phyloP scores from a whole-genome alignment of 192 early-diverging fungal genomes.

The Coemansia umbellata region DNA sequence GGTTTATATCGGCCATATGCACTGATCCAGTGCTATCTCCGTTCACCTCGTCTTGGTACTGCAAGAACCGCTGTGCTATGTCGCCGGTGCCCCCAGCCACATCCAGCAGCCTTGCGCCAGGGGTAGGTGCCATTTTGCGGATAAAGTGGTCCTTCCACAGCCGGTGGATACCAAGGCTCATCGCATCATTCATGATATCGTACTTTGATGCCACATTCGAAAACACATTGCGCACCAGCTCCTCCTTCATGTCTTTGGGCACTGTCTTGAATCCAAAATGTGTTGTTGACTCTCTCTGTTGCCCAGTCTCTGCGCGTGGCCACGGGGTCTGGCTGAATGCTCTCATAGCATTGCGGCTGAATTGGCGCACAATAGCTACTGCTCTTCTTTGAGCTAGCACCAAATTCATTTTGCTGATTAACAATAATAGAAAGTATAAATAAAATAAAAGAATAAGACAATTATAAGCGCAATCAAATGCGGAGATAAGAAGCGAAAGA shows the following conservation, averaged over 20 bases:
- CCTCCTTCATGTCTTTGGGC: constrained; percentile 78
- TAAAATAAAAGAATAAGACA: too few relatives aligned
- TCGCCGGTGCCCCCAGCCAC: constrained; percentile 99
- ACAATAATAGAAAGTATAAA: too few relatives aligned
- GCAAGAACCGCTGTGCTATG: constrained; percentile 92
- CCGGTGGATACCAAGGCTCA: constrained; percentile 90
- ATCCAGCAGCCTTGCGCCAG: constrained; percentile 82
- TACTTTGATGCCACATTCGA: constrained; percentile 93
- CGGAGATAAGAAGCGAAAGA: too few relatives aligned
- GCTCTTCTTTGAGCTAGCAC: too few relatives aligned
- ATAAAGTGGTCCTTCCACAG: constrained; percentile 97
- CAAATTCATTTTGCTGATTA: too few relatives aligned
- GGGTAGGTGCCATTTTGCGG: constrained; percentile 71
- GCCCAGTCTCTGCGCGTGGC: neutral
- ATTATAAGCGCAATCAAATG: too few relatives aligned
- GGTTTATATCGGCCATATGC: constrained; percentile 94
- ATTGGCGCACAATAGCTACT: too few relatives aligned
- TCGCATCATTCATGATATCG: constrained; percentile 97
- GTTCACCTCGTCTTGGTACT: constrained; percentile 72
- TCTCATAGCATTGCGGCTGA: too few relatives aligned
- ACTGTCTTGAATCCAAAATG: constrained; percentile 97
- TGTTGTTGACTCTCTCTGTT: constrained; percentile 44
- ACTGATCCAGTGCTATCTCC: constrained; percentile 57
- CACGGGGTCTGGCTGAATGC: too few relatives aligned
- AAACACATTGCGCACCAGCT: constrained; percentile 86